Evolutionary conservation across 2,329 filamentous ascomycete species (phyloP), one percentile per base, ranked within the genome.

Genomic region (Pseudocercospora pini-densiflorae): DNA sequence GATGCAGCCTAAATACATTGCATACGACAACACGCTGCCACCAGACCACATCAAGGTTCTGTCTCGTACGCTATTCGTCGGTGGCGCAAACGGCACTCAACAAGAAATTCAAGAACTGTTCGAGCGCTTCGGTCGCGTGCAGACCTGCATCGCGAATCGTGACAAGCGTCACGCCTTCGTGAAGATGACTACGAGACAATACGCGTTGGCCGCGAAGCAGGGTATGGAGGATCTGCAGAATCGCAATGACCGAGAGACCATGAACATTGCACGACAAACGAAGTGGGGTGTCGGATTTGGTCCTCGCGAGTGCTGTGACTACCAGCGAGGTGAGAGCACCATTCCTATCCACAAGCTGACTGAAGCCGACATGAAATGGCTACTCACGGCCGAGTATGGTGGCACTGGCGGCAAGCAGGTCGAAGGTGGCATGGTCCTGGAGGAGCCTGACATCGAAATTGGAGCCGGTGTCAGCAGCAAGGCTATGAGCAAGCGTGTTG

Each of bases 141-240:
- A 99, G 80, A 97, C 94, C 1, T 98, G 94, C 80, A 99, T 99
- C 71, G 94, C 97, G 72, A 98, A 99, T 82, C 91, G 93, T 75
- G 95, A 99, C 76, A 99, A 98, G 82, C 92, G 95, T 19, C 95
- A 99, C 79, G 95, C 95, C 5, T 99, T 99, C 78, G 94, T 99
- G 75, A 99, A 99, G 82, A 99, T 99, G 95, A 87, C 95, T 72
- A 95, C 88, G 70, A 92, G 96, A 43, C 86, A 88, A 68, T 93
- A 97, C 79, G 94, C 95, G 14, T 86, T 97, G 66, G 83, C 79
- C 68, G 95, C 95, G 59, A 96, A 96, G 77, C 88, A 91, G 43
- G 92, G 89, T 60, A 97, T 98, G 89, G 94, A 97, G 78, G 92
- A 89, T 54, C 96, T 97, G 88, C 94, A 97, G 78, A 89, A 89